phyloP scores from a whole-genome alignment of 176 grass and related monocot genomes.

The Puccinellia tenuiflora region DNA sequence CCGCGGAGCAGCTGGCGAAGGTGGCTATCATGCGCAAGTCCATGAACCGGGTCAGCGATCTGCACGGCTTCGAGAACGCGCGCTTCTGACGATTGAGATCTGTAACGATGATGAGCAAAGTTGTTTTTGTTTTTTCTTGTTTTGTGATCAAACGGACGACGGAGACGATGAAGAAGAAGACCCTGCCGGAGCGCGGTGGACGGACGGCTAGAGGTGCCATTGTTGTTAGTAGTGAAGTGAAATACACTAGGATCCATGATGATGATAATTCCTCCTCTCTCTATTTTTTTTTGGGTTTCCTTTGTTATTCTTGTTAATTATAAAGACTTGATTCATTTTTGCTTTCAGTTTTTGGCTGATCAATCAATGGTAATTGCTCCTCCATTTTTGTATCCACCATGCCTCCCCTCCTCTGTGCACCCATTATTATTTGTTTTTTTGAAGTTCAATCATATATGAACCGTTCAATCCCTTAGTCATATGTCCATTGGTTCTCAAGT shows the following conservation, averaged over 20 bases:
- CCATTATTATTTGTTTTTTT: too few relatives aligned
- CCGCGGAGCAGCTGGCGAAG: conserved; percentile 93
- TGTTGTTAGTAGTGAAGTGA: not conserved
- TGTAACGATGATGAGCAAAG: not conserved
- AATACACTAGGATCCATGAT: conserved; percentile 9
- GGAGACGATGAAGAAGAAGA: not conserved
- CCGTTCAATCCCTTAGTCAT: too few relatives aligned
- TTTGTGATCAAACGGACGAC: not conserved
- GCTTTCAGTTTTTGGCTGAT: not conserved
- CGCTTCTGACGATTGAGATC: conserved; percentile 44
- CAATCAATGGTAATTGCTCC: not conserved
- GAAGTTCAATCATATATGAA: too few relatives aligned
- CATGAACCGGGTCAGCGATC: conserved; percentile 79
- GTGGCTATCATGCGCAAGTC: conserved; percentile 96
- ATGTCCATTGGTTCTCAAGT: too few relatives aligned
- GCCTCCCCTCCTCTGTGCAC: not conserved
- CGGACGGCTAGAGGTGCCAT: conserved; percentile 3
- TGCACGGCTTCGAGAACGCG: conserved; percentile 97
- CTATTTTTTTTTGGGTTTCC: not conserved
- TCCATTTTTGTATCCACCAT: not conserved
- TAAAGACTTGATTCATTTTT: not conserved
- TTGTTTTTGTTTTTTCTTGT: not conserved
- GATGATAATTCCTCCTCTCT: not conserved
- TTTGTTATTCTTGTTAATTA: not conserved
- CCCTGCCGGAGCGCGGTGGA: conserved; percentile 25